phyloP scores from a whole-genome alignment of 2,329 filamentous ascomycete species.

The Mollisia scopiformis region DNA sequence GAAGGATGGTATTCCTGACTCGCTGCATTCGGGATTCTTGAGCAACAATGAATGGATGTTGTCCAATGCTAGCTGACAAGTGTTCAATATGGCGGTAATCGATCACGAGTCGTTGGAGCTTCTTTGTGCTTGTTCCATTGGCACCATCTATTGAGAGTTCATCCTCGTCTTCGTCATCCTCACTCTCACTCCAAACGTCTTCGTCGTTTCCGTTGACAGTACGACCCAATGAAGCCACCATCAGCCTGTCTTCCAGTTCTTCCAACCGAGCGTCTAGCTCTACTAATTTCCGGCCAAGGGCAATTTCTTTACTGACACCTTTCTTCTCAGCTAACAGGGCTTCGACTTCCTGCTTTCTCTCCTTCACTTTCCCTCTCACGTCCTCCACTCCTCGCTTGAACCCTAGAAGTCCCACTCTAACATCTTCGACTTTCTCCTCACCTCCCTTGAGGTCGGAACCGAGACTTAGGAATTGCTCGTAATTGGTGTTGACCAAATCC shows the following conservation, averaged over 20 bases:
- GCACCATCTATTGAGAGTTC: constrained; percentile 23
- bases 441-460: constrained; percentile 83
- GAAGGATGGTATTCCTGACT: constrained; percentile 62
- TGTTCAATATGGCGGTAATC: constrained; percentile 60
- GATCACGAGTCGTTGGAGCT: constrained; percentile 56
- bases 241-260: constrained; percentile 65
- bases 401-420: constrained; percentile 82
- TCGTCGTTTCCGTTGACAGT: constrained; percentile 32
- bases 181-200: constrained; percentile 40
- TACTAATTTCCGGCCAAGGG: constrained; percentile 62
- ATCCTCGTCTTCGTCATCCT: constrained; percentile 42
- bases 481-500: constrained; percentile 94
- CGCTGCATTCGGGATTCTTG: constrained; percentile 59
- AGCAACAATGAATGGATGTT: constrained; percentile 65
- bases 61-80: constrained; percentile 52
- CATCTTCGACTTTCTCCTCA: constrained; percentile 88
- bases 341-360: constrained; percentile 65
- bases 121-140: constrained; percentile 35
- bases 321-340: constrained; percentile 68
- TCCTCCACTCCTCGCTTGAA: constrained; percentile 83
- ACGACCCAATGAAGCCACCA: constrained; percentile 47
- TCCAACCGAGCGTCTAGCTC: constrained; percentile 67
- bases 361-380: constrained; percentile 67
- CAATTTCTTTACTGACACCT: constrained; percentile 64
- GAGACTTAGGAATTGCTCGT: constrained; percentile 85